Base-by-base conservation (phyloP, 73 alveolate genomes). In the Symbiodinium natans region DNA sequence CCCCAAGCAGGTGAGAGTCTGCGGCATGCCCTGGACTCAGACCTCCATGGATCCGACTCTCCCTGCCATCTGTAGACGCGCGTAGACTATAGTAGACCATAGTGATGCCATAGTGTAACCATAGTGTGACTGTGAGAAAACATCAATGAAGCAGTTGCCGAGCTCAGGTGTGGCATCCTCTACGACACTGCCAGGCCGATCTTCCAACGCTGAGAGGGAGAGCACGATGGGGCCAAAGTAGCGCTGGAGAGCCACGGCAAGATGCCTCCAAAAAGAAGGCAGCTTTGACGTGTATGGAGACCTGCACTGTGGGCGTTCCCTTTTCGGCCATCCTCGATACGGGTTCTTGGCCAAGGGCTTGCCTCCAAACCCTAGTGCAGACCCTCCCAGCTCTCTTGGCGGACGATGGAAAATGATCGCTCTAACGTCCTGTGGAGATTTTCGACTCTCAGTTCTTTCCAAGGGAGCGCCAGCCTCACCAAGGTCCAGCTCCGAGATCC, bases 151-250 rank as follows among this genome's bases (percentile, higher is more conserved):
- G 39, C 82, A n/a, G 15, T 4, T 8, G 19, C 82, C 39, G 2
- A n/a, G 82, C 82, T 68, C 0, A 56, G 92, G 89, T 95, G 99
- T 39, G 99, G 97, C 48, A 95, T 95, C 38, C 92, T 95, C 71
- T 95, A 74, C 46, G 99, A 95, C 71, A 92, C 46, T 27, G 98
- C 74, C n/a, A 73, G 33, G 59, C 98, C 98, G 38, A 56, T 88
- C 95, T 88, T 88, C 71, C 40, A 21, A 33, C 87, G 46, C 54
- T n/a, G 83, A 39, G 15, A 71, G 36, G 83, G 38, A 21, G n/a
- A 27, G 29, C 17, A 21, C 41, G 38, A 71, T 29, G 38, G n/a
- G n/a, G n/a, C n/a, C n/a, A n/a, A n/a, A n/a, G n/a, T n/a, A n/a
- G n/a, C n/a, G n/a, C n/a, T n/a, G n/a, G n/a, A n/a, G n/a, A n/a